Base-by-base conservation (phyloP, 192 early-diverging fungal genomes). In the Coemansia sp. region DNA sequence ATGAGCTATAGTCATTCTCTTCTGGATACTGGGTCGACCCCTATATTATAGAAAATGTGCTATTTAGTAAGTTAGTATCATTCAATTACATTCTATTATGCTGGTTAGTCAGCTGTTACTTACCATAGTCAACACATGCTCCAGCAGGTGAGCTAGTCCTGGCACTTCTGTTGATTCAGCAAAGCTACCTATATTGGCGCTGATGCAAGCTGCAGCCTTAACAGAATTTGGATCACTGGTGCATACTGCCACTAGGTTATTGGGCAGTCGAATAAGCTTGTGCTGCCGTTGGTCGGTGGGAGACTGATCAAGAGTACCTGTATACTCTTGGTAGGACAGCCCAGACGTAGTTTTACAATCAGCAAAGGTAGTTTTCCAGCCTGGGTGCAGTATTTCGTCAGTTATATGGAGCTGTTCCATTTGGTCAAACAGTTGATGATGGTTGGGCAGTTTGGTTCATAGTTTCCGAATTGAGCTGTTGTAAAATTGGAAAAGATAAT, bases 141-240 rank as follows among this genome's bases (percentile, higher is more conserved):
- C 90, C 61, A 86, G 80, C 47, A 88, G 89, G 54, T 91, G 90
- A 0, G 90, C 89, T 16, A 91, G 74, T 0, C 90, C 90, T 49
- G 68, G 84, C 16, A 90, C 57, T 23, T 84, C 65, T 68, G 80
- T 73, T 6, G 86, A 85, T 63, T 88, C 85, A 26, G 65, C 75
- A 39, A 86, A 61, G 41, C 82, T 74, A 21, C 90, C 90, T 39
- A 91, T 83, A 57, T 84, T 77, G 12, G 90, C 86, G 50, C 82
- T 77, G 3, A 88, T 66, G 1, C 83, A 68, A 0, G 87, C 88
- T 16, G 85, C 82, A 6, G 87, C 83, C 59, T 80, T 75, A 16
- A 67, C 51, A 31, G 69, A 51, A 62, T 86, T 81, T 0, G 82
- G 69, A 17, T 77, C 87, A 50, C 84, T 85, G 23, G 87, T 80